Evolutionary conservation across 805 yeast species (phyloP), one percentile per base, ranked within the genome.

Genomic region (Sungouiella thailandica): DNA sequence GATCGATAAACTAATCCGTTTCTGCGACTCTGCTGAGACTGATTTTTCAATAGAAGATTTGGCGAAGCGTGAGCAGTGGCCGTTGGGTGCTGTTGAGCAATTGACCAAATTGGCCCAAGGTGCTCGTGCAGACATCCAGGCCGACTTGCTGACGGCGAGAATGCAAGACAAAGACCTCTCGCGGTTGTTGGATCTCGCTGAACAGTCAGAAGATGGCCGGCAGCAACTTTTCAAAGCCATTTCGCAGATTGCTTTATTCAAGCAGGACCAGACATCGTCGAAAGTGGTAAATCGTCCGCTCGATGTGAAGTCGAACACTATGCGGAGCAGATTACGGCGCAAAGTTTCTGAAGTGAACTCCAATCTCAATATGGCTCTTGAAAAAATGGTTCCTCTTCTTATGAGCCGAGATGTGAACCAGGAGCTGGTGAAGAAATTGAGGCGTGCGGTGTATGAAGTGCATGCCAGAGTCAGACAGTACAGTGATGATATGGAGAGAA

Each of bases 301-400:
- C 18, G 69, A 63, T 32, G 47, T 55, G 12, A 50, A 49, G 7
- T 57, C 52, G 18, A 57, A 53, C 17, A 32, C 41, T 8, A 35
- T 62, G 29, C 55, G 53, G 42, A 44, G 20, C 5, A 41, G 35
- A 0, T 36, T 66, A 15, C 46, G 68, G 13, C 39, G 40, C 23
- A 63, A 62, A 37, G 39, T 59, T 12, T 38, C 41, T 2, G 37
- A 37, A 2, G 50, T 62, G 22, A 44, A 49, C 34, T 24, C 33
- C 9, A 44, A 54, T 8, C 55, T 53, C 24, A 52, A 52, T 11
- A 43, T 55, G 22, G 37, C 60, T 7, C 33, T 51, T 19, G 35
- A 44, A 16, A 44, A 44, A 27, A 37, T 66, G 45, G 50, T 65
- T 39, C 64, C 68, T 1, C 41, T 65, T 7, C 64, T 63, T 33